These are phyloP conservation scores for Penicillium decumbens DNA, from an alignment of 2,329 filamentous ascomycete genomes.

Conservation along the genomic window DNA sequence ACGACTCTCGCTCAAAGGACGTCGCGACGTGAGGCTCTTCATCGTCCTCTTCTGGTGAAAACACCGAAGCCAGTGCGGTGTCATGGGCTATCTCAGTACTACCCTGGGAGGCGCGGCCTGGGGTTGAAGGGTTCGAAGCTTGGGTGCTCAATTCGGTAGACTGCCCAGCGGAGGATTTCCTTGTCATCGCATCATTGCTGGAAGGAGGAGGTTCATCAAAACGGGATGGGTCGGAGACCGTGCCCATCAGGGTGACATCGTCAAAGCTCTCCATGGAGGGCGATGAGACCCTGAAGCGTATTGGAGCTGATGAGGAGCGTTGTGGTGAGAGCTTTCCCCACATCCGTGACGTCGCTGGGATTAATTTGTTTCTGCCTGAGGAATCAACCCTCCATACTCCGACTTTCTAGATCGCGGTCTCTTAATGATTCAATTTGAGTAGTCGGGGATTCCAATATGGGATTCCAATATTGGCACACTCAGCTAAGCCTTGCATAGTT, in stretches of 20 bases:
- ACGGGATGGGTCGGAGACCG: conserved; percentile 14
- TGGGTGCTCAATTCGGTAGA: conserved; percentile 13
- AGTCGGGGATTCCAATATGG: neutral
- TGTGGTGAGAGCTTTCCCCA: conserved; percentile 4
- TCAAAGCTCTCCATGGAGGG: conserved; percentile 39
- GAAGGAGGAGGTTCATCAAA: conserved; percentile 15
- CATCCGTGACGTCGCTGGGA: conserved; percentile 5
- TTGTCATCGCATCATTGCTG: conserved; percentile 8
- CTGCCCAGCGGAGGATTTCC: conserved; percentile 11
- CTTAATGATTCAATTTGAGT: neutral
- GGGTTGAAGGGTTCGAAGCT: conserved; percentile 12
- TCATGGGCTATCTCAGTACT: conserved; percentile 15
- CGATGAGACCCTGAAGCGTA: neutral
- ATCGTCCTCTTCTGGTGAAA: conserved; percentile 38
- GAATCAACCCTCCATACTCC: neutral
- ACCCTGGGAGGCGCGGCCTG: conserved; percentile 2
- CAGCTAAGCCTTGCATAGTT: no score
- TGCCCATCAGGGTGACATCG: conserved; percentile 29
- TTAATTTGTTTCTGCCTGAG: conserved; percentile 1
- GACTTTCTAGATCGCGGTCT: neutral
- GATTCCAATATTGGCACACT: neutral
- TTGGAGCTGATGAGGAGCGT: neutral
- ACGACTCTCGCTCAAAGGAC: conserved; percentile 43
- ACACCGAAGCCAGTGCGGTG: conserved; percentile 21
- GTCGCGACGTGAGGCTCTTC: conserved; percentile 44